These are phyloP conservation scores for Kokia cookei DNA, from an alignment of 441 rosid species.

Conservation along the genomic window DNA sequence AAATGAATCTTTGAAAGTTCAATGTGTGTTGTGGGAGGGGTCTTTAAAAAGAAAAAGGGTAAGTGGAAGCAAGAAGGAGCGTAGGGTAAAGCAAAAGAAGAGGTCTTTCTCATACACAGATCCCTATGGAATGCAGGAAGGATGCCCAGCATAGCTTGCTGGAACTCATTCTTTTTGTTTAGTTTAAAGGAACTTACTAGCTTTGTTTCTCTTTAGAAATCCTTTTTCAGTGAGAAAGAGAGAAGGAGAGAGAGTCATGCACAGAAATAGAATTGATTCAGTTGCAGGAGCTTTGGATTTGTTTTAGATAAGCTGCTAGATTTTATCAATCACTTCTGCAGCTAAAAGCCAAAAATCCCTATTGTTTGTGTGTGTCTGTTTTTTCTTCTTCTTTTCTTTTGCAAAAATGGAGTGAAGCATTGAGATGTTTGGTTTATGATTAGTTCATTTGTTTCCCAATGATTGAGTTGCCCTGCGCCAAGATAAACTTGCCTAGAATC, in stretches of 20 bases:
- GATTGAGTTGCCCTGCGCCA: constrained; percentile 46
- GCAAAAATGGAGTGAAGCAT: constrained; percentile 12
- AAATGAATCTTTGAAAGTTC: constrained; percentile 1
- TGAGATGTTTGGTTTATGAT: constrained; percentile 16
- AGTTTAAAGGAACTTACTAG: constrained; percentile 47
- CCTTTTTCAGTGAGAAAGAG: constrained; percentile 21
- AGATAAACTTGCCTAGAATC: constrained; percentile 26
- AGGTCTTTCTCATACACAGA: constrained; percentile 89
- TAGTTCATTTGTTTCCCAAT: constrained; percentile 47
- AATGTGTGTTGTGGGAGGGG: neutral
- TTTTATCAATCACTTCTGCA: constrained; percentile 30
- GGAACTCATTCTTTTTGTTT: constrained; percentile 64
- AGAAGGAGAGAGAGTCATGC: constrained; percentile 15
- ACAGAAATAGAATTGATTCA: constrained; percentile 29
- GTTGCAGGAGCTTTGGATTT: constrained; percentile 35
- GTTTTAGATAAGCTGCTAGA: constrained; percentile 28
- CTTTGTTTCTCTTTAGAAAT: constrained; percentile 39
- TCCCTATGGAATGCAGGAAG: constrained; percentile 74
- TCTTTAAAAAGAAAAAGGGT: neutral
- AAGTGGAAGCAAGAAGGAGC: constrained; percentile 13
- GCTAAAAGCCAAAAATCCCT: constrained; percentile 17
- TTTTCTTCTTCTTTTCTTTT: neutral
- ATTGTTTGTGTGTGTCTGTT: too few species aligned
- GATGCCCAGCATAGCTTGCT: constrained; percentile 61
- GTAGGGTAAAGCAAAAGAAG: constrained; percentile 41